Base-by-base conservation (phyloP, 805 yeast genomes). In the Suhomyces emberorum region DNA sequence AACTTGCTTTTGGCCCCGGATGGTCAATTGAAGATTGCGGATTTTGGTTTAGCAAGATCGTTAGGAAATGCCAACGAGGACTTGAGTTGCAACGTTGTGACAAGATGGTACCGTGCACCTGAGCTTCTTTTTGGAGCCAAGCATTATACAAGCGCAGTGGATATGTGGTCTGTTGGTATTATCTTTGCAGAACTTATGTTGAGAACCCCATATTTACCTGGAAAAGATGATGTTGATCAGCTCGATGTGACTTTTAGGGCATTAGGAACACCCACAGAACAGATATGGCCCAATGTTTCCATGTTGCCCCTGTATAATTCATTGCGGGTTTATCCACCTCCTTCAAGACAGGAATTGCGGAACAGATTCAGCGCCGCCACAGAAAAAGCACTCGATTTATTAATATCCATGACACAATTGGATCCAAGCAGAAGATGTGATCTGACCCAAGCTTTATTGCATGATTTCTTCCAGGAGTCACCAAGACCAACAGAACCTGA, bases 131-230 rank as follows among this genome's bases (percentile, higher is more conserved):
- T 69, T 53, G 74, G 73, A 0, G 69, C 72, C 11, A 55, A 62
- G 27, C 72, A 69, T 42, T 69, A 69, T 39, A 66, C 72, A 1
- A 65, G 59, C 1, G 72, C 73, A 0, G 62, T 69, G 4, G 74
- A 69, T 43, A 59, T 69, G 4, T 69, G 74, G 74, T 61, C 71
- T 0, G 59, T 69, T 27, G 74, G 74, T 3, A 67, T 68, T 15
- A 91, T 93, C 3, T 93, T 93, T 66, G 98, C 98, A 0, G 99
- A 93, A 52, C 64, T 93, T 48, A 88, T 93, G 96, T 69, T 93
- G 47, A 72, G 99, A 54, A 87, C 87, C 3, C 98, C 99, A 2
- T 93, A 93, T 59, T 62, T 95, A 30, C 96, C 99, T 0, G 98
- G 98, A 1, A 79, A 78, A 48, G 88, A 85, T 46, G 98, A 93